phyloP scores from a whole-genome alignment of 2,329 filamentous ascomycete genomes.

The Arthrobotrys pseudoclavata region DNA sequence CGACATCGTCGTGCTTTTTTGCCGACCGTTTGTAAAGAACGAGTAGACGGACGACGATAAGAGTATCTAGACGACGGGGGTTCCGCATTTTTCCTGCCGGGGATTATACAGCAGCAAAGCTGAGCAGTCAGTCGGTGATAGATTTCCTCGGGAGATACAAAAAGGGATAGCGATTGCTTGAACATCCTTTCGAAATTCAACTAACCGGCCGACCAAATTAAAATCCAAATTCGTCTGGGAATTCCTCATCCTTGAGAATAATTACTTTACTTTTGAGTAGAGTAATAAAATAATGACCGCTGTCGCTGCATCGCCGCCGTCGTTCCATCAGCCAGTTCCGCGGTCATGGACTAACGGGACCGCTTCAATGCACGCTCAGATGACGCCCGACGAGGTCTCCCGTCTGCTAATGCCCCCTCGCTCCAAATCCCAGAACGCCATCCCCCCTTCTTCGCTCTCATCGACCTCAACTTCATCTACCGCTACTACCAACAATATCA shows the following conservation, averaged over 20 bases:
- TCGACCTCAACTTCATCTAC: constrained; percentile 71
- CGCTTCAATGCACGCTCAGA: constrained; percentile 64
- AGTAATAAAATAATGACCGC: constrained; percentile 50
- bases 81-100: neutral
- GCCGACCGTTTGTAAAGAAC: constrained; percentile 4
- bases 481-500: constrained; percentile 64
- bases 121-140: constrained; percentile 1
- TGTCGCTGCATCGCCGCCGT: constrained; percentile 59
- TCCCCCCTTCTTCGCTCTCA: constrained; percentile 75
- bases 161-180: constrained; percentile 8
- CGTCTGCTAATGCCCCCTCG: constrained; percentile 93
- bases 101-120: neutral
- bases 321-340: constrained; percentile 57
- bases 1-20: constrained; percentile 14
- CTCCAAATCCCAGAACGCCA: constrained; percentile 90
- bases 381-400: constrained; percentile 86
- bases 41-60: neutral
- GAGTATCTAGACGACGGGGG: too few relatives aligned
- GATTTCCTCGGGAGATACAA: constrained; percentile 29
- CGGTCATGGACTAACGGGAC: constrained; percentile 58
- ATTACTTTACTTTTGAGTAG: too few relatives aligned
- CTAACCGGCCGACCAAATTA: too few relatives aligned
- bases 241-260: neutral
- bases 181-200: neutral
- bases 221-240: too few relatives aligned